These are phyloP conservation scores for Polyplosphaeria fusca DNA, from an alignment of 495 filamentous ascomycete species.

Conservation along the genomic window DNA sequence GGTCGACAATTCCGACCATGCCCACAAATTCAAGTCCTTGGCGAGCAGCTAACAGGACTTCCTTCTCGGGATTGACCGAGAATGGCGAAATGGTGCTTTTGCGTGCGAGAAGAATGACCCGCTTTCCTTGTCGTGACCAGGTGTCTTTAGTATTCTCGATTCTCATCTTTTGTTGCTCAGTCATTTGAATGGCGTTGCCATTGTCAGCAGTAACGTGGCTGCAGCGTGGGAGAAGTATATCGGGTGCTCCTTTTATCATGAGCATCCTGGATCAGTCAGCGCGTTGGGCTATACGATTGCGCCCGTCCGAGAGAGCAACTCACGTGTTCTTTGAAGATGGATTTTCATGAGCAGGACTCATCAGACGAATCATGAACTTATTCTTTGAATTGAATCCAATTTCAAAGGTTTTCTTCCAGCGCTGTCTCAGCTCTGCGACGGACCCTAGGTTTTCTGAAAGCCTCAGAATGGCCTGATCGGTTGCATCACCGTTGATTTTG, in stretches of 20 bases:
- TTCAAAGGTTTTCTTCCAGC: conserved; percentile 59
- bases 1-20: conserved; percentile 64
- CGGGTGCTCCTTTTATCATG: conserved; percentile 24
- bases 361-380: conserved; percentile 60
- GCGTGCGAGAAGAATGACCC: conserved; percentile 63
- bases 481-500: conserved; percentile 67
- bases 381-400: conserved; percentile 76
- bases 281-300: no score
- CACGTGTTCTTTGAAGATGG: conserved; percentile 3
- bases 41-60: conserved; percentile 48
- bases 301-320: neutral
- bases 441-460: conserved; percentile 59
- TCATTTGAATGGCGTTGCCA: conserved; percentile 47
- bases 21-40: conserved; percentile 58
- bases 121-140: conserved; percentile 62
- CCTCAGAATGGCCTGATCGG: conserved; percentile 66
- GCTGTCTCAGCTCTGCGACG: conserved; percentile 48
- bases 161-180: conserved; percentile 36
- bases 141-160: conserved; percentile 56
- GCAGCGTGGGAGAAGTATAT: conserved; percentile 52
- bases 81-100: conserved; percentile 39
- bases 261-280: conserved; percentile 11
- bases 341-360: conserved; percentile 37
- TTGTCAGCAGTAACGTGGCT: conserved; percentile 48
- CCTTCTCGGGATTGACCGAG: conserved; percentile 42